A percentile compares a stretch with the other conserved stretches of the same genome.
Conservation (phyloP, 768 basidiomycete genomes). For the Vishniacozyma victoriae region DNA sequence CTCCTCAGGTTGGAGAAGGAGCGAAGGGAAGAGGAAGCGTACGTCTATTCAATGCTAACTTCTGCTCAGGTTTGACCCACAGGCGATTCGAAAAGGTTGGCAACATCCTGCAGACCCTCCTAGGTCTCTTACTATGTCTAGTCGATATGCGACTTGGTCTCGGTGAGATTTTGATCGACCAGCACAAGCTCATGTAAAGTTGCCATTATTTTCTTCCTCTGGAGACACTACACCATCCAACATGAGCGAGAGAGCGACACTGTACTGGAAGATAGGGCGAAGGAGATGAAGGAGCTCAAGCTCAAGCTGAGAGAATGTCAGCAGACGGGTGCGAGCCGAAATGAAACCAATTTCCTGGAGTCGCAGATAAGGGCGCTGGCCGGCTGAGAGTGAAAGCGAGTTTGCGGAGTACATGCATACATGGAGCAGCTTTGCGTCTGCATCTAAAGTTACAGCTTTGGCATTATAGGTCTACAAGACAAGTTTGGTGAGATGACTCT, state of each 20-base stretch:
- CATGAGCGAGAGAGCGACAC: constrained; percentile 23
- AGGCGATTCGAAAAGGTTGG: constrained; percentile 44
- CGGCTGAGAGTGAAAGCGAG: no score
- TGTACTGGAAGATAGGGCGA: constrained; percentile 19
- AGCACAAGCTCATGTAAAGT: constrained; percentile 10
- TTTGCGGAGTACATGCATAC: constrained; percentile 1
- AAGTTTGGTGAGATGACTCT: no score
- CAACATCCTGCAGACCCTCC: constrained; percentile 40
- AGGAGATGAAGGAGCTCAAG: constrained; percentile 32
- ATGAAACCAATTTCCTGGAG: no score
- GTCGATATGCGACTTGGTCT: constrained; percentile 39
- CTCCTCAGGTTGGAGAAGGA: constrained; percentile 31
- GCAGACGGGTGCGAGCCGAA: no score
- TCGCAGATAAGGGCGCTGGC: no score
- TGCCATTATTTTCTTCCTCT: constrained; percentile 37
- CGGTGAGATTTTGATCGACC: constrained; percentile 13
- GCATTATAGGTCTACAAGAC: no score
- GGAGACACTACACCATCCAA: constrained; percentile 32
- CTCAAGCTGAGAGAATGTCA: constrained; percentile 24
- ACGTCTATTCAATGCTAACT: constrained; percentile 10
- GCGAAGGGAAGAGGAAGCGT: constrained; percentile 36
- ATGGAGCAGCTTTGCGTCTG: no score
- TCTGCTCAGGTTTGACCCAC: not conserved
- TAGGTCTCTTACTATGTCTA: constrained; percentile 39
- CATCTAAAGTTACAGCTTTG: no score